Conservation (phyloP, 2,329 filamentous ascomycete species). For the Xylariaceae sp. region DNA sequence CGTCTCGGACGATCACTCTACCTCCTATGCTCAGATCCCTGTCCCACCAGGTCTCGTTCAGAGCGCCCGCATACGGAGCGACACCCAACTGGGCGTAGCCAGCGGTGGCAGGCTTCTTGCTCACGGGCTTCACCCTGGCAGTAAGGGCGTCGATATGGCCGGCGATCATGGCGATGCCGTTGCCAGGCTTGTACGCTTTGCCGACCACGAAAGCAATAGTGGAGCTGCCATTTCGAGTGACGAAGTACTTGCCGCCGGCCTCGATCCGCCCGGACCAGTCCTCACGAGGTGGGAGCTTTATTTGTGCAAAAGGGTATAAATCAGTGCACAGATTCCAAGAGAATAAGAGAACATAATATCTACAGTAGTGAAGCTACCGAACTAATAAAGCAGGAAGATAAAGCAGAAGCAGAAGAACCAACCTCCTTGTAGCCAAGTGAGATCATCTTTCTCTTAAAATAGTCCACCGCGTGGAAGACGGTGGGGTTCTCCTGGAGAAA, state of each 20-base stretch:
- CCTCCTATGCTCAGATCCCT: conserved; percentile 88
- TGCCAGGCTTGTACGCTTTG: conserved; percentile 72
- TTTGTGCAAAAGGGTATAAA: neutral
- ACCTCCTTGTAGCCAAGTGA: conserved; percentile 69
- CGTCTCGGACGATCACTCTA: conserved; percentile 75
- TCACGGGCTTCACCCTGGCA: conserved; percentile 84
- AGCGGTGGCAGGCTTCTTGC: conserved; percentile 73
- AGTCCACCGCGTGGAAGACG: conserved; percentile 81
- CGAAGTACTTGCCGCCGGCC: conserved; percentile 82
- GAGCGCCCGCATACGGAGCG: conserved; percentile 82
- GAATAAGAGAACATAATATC: neutral
- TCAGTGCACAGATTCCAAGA: conserved; percentile 5
- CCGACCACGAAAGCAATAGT: conserved; percentile 83
- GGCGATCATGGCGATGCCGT: conserved; percentile 81
- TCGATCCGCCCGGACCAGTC: conserved; percentile 68
- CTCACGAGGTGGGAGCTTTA: conserved; percentile 68
- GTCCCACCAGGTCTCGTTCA: conserved; percentile 96
- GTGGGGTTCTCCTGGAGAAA: conserved; percentile 90
- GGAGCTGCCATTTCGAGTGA: conserved; percentile 77
- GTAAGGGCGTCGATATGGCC: conserved; percentile 92
- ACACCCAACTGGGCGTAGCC: conserved; percentile 88
- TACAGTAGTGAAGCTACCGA: neutral
- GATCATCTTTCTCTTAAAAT: conserved; percentile 68
- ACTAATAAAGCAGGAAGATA: conserved; percentile 1
- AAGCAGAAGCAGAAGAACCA: conserved; percentile 15